Base-by-base conservation (phyloP, 169 alveolate genomes). In the Theileria equi region DNA sequence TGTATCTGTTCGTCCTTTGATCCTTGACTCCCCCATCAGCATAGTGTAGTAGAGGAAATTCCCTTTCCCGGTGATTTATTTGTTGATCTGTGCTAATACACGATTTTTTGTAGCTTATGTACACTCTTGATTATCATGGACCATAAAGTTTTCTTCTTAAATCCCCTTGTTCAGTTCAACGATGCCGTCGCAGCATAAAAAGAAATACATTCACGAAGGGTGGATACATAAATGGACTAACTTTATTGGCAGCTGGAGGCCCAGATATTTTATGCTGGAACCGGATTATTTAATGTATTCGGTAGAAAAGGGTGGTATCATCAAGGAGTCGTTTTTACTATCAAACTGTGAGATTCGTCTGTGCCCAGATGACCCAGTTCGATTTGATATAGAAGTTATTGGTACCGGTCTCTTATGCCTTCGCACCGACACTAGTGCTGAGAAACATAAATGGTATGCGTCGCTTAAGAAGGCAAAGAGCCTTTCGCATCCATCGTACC, bases 141-240 rank as follows among this genome's bases (percentile, higher is more conserved):
- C n/a, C n/a, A n/a, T n/a, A n/a, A n/a, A n/a, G n/a, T n/a, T n/a
- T n/a, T n/a, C n/a, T n/a, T n/a, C n/a, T 19, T 38, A 54, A 19
- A 11, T 17, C n/a, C 16, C 21, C 38, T 34, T 19, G 45, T 26
- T 38, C 29, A 40, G 16, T 34, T 38, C 49, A 49, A 76, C 77
- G 25, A 66, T 66, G 80, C 41, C 86, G 49, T 49, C 86, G 11
- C 36, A 52, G 11, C 36, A 47, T 74, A 68, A 76, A 71, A 68
- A 86, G 65, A 68, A 64, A 53, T 58, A 86, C 65, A 54, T 81
- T 60, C 90, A 86, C 45, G 94, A 90, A 55, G 94, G 94, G 41
- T 90, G 94, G 94, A 58, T 90, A 35, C 79, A 88, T 53, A 90
- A 90, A 50, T 90, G 94, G 94, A 90, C 94, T 4, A 90, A 90